phyloP scores from a whole-genome alignment of 441 rosid species.

The California macrophylla region DNA sequence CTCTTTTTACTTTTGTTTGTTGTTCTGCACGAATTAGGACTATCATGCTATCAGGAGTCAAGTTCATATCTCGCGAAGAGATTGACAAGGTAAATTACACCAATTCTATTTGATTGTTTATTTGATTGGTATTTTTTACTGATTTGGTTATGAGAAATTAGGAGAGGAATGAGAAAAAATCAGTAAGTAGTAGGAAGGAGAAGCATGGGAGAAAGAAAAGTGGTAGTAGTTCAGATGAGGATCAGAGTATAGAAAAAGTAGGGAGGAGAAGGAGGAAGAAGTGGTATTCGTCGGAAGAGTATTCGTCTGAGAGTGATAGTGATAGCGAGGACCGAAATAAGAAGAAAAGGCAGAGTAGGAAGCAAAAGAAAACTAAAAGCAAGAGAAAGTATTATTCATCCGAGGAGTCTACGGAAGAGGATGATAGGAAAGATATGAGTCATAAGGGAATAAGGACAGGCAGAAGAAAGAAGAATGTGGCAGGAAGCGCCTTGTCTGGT shows the following conservation, averaged over 20 bases:
- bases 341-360: slow-evolving; percentile 14
- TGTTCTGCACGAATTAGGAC: not conserved
- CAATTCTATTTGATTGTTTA: not conserved
- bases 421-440: not conserved
- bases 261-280: slow-evolving; percentile 37
- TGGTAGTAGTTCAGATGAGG: slow-evolving; percentile 45
- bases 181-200: slow-evolving; percentile 22
- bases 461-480: slow-evolving; percentile 17
- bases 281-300: slow-evolving; percentile 52
- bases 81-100: slow-evolving; percentile 25
- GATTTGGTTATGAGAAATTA: slow-evolving; percentile 11
- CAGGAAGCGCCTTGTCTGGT: slow-evolving; percentile 13
- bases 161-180: slow-evolving; percentile 31
- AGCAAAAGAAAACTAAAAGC: slow-evolving; percentile 26
- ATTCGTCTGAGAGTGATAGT: slow-evolving; percentile 24
- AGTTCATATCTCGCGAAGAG: slow-evolving; percentile 61
- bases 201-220: slow-evolving; percentile 30
- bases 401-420: slow-evolving; percentile 27
- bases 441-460: slow-evolving; percentile 14
- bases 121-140: not conserved
- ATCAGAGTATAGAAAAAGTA: slow-evolving; percentile 34
- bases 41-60: slow-evolving; percentile 62
- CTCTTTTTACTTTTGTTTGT: too few species aligned
- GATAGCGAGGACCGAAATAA: slow-evolving; percentile 16
- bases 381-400: slow-evolving; percentile 18